Evolutionary conservation across 768 basidiomycete species (phyloP).

Genomic region (Boletellus emodensis): DNA sequence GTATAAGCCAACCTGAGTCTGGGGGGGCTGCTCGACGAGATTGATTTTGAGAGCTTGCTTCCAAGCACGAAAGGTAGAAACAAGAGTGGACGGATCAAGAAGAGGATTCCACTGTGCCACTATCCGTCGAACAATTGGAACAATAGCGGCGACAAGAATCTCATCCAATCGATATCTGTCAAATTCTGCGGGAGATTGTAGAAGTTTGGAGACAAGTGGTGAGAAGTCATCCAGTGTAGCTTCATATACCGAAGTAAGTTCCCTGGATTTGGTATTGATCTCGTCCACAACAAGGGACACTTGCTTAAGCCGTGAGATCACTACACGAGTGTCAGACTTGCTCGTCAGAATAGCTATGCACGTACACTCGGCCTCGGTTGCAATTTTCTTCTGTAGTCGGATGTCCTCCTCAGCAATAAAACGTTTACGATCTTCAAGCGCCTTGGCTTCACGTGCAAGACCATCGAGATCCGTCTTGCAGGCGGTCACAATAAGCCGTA

Average conservation of each 20-base stretch:
- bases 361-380: constrained; percentile 76
- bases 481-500: constrained; percentile 79
- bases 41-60: constrained; percentile 61
- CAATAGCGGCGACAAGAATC: constrained; percentile 87
- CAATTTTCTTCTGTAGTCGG: constrained; percentile 62
- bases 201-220: constrained; percentile 66
- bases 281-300: constrained; percentile 73
- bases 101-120: constrained; percentile 82
- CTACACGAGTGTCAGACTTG: constrained; percentile 36
- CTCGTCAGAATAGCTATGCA: constrained; percentile 1
- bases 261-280: constrained; percentile 61
- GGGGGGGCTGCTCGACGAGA: constrained; percentile 37
- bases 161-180: constrained; percentile 81
- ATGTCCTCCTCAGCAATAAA: constrained; percentile 68
- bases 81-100: constrained; percentile 61
- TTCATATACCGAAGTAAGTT: constrained; percentile 63
- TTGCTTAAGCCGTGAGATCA: constrained; percentile 73
- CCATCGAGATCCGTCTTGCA: constrained; percentile 84
- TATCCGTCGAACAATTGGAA: constrained; percentile 71
- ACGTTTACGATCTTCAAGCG: constrained; percentile 73
- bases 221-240: constrained; percentile 71
- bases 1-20: constrained; percentile 53
- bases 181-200: constrained; percentile 72
- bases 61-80: constrained; percentile 68
- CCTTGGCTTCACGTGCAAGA: constrained; percentile 85